Evolutionary conservation across 306 rosid species (phyloP).

Genomic region (Chamaecrista fasciculata): DNA sequence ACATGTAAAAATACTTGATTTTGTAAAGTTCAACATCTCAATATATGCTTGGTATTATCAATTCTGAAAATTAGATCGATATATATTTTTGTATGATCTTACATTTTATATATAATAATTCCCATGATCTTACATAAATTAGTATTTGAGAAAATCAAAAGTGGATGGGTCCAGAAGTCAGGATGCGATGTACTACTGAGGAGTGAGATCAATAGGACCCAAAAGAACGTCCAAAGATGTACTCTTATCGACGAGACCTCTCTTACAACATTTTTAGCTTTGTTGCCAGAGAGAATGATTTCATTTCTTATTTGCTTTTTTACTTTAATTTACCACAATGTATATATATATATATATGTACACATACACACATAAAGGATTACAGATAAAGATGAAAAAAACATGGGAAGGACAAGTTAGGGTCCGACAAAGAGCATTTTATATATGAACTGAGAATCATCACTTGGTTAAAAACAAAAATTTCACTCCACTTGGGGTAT

Average conservation of each 20-base stretch:
- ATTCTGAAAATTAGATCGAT: no score
- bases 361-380: not conserved
- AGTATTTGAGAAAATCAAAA: not conserved
- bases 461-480: no score
- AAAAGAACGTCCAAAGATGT: constrained; percentile 28
- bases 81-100: no score
- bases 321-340: constrained; percentile 3
- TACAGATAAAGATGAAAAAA: not conserved
- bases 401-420: constrained; percentile 26
- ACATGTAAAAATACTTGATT: no score
- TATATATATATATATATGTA: no score
- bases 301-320: constrained; percentile 14
- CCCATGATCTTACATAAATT: no score
- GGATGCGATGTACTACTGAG: not conserved
- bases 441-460: constrained; percentile 28
- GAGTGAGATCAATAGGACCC: constrained; percentile 11
- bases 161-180: constrained; percentile 2
- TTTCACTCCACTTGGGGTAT: no score
- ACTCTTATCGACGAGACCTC: constrained; percentile 24
- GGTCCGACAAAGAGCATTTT: constrained; percentile 41
- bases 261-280: constrained; percentile 21
- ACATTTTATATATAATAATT: no score
- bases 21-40: no score
- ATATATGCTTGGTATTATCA: no score
- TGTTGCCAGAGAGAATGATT: constrained; percentile 19